A percentile compares a stretch with the other conserved stretches of the same genome.
Conservation (phyloP, 495 filamentous ascomycete genomes). For the Penicillium cataractarum region DNA sequence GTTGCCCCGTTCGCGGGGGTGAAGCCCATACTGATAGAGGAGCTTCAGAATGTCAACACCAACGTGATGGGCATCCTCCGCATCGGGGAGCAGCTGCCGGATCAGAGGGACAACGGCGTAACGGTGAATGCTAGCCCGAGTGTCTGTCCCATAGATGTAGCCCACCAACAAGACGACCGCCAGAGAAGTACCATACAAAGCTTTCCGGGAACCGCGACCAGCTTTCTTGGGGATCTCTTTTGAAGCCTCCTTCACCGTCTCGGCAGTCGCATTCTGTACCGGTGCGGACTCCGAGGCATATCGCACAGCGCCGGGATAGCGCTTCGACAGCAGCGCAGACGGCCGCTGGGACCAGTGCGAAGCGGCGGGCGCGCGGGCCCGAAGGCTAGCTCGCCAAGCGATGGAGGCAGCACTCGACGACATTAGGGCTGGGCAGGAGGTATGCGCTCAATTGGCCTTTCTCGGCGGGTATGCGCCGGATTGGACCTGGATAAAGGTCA, state of each 20-base stretch:
- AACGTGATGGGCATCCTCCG: conserved; percentile 86
- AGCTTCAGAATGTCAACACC: conserved; percentile 65
- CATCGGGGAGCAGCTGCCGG: conserved; percentile 73
- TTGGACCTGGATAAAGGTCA: conserved; percentile 20
- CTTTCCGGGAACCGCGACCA: conserved; percentile 41
- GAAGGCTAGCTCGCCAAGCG: conserved; percentile 34
- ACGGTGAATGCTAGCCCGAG: conserved; percentile 80
- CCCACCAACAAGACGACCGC: conserved; percentile 52
- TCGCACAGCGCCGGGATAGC: conserved; percentile 23
- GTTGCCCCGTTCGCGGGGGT: conserved; percentile 74
- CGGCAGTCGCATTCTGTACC: conserved; percentile 18
- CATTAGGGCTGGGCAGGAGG: conserved; percentile 23
- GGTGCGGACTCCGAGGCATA: conserved; percentile 39
- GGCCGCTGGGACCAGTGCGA: conserved; percentile 32
- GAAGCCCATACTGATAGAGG: conserved; percentile 58
- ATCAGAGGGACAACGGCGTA: conserved; percentile 78
- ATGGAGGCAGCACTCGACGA: conserved; percentile 30
- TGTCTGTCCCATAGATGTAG: conserved; percentile 87
- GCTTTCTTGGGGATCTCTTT: conserved; percentile 43
- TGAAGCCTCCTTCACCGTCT: conserved; percentile 27
- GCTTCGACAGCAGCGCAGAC: conserved; percentile 21
- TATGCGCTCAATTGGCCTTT: conserved; percentile 25
- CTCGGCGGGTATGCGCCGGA: conserved; percentile 22
- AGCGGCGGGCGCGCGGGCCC: conserved; percentile 35
- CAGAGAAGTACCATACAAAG: conserved; percentile 60